Conservation (phyloP, 2,329 filamentous ascomycete genomes). For the Calonectria pseudoreteaudii region DNA sequence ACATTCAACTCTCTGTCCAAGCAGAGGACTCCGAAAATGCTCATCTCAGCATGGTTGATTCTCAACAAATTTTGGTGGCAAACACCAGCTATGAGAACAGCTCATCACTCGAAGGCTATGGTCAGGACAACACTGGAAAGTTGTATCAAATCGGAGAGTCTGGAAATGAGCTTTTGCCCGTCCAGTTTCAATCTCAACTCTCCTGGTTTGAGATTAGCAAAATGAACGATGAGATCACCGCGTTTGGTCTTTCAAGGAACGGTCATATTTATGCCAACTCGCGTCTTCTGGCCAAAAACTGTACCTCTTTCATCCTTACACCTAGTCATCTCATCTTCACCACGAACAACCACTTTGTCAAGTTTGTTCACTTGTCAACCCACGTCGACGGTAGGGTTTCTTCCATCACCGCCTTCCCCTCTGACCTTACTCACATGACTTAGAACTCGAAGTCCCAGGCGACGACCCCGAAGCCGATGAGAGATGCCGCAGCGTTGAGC, state of each 20-base stretch:
- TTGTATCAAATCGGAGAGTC: slow-evolving; percentile 54
- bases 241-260: slow-evolving; percentile 76
- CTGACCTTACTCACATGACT: slow-evolving; percentile 34
- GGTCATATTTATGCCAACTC: slow-evolving; percentile 85
- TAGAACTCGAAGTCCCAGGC: slow-evolving; percentile 83
- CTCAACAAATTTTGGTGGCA: slow-evolving; percentile 39
- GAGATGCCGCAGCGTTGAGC: slow-evolving; percentile 89
- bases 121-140: slow-evolving; percentile 60
- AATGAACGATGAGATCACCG: slow-evolving; percentile 56
- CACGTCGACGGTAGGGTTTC: slow-evolving; percentile 68
- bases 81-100: slow-evolving; percentile 49
- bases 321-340: slow-evolving; percentile 89
- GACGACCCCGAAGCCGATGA: slow-evolving; percentile 95
- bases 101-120: slow-evolving; percentile 49
- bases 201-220: slow-evolving; percentile 65
- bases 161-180: slow-evolving; percentile 48
- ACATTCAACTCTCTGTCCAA: slow-evolving; percentile 39
- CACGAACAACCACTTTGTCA: slow-evolving; percentile 90
- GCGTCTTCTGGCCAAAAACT: slow-evolving; percentile 81
- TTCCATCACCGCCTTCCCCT: too few species aligned
- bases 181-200: slow-evolving; percentile 59
- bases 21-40: slow-evolving; percentile 30
- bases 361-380: slow-evolving; percentile 85
- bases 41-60: slow-evolving; percentile 30
- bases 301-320: slow-evolving; percentile 90